Conservation (phyloP, 257 asterid species). For the Nicotiana tomentosiformis region DNA sequence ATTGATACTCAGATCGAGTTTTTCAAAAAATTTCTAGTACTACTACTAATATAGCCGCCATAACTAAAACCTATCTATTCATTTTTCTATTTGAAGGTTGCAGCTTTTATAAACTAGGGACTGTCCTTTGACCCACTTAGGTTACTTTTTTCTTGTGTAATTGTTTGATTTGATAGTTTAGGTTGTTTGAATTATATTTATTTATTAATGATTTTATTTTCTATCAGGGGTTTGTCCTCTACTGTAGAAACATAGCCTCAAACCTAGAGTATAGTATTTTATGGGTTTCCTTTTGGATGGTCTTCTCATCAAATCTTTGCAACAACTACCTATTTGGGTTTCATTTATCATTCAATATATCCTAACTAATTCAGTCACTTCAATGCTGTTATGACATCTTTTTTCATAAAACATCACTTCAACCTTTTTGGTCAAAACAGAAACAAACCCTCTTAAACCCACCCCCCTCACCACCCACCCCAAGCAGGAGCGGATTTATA, state of each 20-base stretch:
- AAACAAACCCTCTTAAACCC: background rate
- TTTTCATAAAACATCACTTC: conserved; percentile 27
- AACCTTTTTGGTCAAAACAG: conserved; percentile 12
- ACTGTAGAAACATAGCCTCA: conserved; percentile 40
- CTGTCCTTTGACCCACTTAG: background rate
- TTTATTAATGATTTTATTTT: conserved; percentile 26
- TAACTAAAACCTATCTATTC: conserved; percentile 16
- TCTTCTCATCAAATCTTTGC: conserved; percentile 7
- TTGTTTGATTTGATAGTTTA: conserved; percentile 5
- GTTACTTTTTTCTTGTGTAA: background rate
- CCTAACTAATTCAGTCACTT: conserved; percentile 61
- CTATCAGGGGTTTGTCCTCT: conserved; percentile 42
- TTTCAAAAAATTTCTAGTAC: background rate
- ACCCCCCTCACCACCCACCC: background rate
- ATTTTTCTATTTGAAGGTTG: conserved; percentile 2
- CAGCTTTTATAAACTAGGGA: background rate
- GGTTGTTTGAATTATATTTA: conserved; percentile 7
- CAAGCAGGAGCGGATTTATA: background rate
- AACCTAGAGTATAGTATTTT: background rate
- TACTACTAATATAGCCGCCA: conserved; percentile 46
- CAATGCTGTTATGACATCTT: conserved; percentile 30
- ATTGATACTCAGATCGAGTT: conserved; percentile 9
- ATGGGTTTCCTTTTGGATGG: background rate
- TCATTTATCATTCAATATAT: conserved; percentile 15
- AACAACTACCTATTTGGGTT: conserved; percentile 17